Conservation (phyloP, 1,139 yeast species). For the Casaregolazyma lundiana region DNA sequence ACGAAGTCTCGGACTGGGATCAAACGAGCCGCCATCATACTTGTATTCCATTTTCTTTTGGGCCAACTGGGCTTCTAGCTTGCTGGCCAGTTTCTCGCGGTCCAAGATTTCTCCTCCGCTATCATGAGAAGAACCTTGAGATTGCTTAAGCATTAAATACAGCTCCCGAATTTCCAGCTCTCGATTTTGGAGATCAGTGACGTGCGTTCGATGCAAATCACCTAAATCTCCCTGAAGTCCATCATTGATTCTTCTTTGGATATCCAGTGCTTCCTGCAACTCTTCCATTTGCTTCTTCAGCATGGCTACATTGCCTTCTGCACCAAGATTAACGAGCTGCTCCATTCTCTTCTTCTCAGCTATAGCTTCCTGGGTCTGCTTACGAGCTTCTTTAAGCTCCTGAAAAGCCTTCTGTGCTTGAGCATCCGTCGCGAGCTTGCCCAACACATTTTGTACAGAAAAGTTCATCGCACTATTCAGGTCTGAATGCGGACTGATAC, state of each 20-base stretch:
- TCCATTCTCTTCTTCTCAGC: conserved; percentile 83
- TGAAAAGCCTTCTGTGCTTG: conserved; percentile 74
- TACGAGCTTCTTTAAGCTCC: conserved; percentile 65
- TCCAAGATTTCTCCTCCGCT: conserved; percentile 32
- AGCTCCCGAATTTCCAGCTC: conserved; percentile 87
- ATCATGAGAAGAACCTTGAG: conserved; percentile 27
- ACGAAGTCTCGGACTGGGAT: conserved; percentile 73
- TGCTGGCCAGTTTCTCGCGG: conserved; percentile 38
- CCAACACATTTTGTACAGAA: conserved; percentile 72
- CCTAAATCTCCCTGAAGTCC: conserved; percentile 63
- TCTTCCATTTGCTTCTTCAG: conserved; percentile 68
- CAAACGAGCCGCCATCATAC: conserved; percentile 47
- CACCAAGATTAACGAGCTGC: conserved; percentile 70
- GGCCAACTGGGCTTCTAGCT: conserved; percentile 55
- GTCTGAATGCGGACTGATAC: conserved; percentile 47
- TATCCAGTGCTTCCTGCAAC: conserved; percentile 60
- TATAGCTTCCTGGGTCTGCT: conserved; percentile 69
- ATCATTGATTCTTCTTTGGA: conserved; percentile 65
- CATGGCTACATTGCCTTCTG: conserved; percentile 76
- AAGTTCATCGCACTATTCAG: conserved; percentile 75
- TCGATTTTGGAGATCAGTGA: conserved; percentile 76
- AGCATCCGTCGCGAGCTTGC: conserved; percentile 85
- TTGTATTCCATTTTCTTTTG: conserved; percentile 59
- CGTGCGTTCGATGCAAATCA: conserved; percentile 61
- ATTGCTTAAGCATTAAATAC: conserved; percentile 54